Conservation (phyloP, 2,329 filamentous ascomycete genomes). For the Sporothrix pallida region DNA sequence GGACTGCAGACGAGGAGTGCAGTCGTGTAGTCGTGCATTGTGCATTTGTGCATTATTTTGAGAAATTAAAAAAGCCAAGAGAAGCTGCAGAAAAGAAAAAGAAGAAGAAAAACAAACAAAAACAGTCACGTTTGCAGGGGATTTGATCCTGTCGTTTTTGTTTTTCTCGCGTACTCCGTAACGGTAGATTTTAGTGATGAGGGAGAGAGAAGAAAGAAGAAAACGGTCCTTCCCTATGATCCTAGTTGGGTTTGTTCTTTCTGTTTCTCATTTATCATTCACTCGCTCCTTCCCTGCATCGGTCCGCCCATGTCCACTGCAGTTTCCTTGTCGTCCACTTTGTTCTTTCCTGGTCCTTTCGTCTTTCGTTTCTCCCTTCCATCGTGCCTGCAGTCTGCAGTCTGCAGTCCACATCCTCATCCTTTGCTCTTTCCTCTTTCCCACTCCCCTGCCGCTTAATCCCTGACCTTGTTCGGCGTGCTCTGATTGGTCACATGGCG, state of each 20-base stretch:
- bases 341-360: not conserved
- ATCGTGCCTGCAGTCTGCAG: not conserved
- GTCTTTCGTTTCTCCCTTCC: not conserved
- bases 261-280: not conserved
- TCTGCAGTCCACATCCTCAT: not conserved
- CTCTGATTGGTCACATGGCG: not conserved
- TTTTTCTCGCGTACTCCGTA: conserved; percentile 1
- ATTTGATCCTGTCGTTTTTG: not conserved
- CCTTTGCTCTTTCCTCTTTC: not conserved
- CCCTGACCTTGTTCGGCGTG: not conserved
- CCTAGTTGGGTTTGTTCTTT: no score
- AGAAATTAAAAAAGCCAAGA: no score
- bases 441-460: not conserved
- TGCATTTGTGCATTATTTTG: not conserved
- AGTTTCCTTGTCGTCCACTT: no score
- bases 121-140: not conserved
- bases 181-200: not conserved
- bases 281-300: conserved; percentile 12
- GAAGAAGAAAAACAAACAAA: no score
- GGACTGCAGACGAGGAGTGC: not conserved
- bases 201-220: not conserved
- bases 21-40: not conserved
- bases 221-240: no score
- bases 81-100: no score
- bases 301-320: not conserved